Evolutionary conservation across 345 rosid genomes (phyloP).

Genomic region (Arabidopsis suecica): DNA sequence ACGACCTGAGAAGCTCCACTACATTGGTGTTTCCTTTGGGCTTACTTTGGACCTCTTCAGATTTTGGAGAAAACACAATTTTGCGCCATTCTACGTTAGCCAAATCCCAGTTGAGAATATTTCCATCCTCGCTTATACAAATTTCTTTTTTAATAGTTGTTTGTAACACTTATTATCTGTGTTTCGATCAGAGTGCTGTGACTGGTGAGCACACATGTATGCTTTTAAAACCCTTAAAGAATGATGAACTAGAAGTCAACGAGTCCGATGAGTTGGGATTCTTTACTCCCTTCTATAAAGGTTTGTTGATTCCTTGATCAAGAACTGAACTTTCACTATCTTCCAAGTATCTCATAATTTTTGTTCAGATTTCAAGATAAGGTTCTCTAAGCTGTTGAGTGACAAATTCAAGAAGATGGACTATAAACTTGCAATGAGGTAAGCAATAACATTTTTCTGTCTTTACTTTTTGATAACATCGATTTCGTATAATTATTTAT

Average conservation of each 20-base stretch:
- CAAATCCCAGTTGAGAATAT: slow-evolving; percentile 78
- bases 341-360: slow-evolving; percentile 15
- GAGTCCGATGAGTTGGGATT: slow-evolving; percentile 85
- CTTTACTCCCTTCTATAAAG: slow-evolving; percentile 88
- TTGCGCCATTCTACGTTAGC: slow-evolving; percentile 90
- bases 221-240: slow-evolving; percentile 80
- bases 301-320: slow-evolving; percentile 45
- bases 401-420: slow-evolving; percentile 74
- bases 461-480: not conserved
- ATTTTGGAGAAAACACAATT: slow-evolving; percentile 91
- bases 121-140: slow-evolving; percentile 19
- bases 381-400: slow-evolving; percentile 66
- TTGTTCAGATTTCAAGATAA: slow-evolving; percentile 70
- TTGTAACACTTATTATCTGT: slow-evolving; percentile 19
- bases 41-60: slow-evolving; percentile 94
- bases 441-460: slow-evolving; percentile 34
- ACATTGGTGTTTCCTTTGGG: slow-evolving; percentile 96
- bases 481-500: not conserved
- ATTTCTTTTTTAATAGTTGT: not conserved
- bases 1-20: slow-evolving; percentile 83
- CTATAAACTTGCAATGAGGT: slow-evolving; percentile 96
- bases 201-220: slow-evolving; percentile 97
- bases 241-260: slow-evolving; percentile 62
- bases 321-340: slow-evolving; percentile 1
- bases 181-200: slow-evolving; percentile 66